Base-by-base conservation (phyloP, 371 early-diverging fungal genomes). In the Mucor saturninus region DNA sequence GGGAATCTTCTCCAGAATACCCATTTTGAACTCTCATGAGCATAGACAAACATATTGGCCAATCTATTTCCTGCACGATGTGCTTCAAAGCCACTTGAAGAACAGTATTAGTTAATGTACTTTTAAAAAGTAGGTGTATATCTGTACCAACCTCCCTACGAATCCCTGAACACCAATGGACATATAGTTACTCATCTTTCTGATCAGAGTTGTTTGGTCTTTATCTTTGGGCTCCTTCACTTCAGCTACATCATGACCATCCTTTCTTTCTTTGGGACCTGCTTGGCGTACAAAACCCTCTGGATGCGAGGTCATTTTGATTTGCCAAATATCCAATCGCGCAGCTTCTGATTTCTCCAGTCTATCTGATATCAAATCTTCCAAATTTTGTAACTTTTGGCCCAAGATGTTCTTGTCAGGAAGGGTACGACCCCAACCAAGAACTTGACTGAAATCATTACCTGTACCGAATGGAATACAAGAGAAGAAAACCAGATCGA, bases 381-480 rank as follows among this genome's bases (percentile, higher is more conserved):
- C 83, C 14, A 88, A 67, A 38, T 73, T 61, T 10, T 64, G 32
- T 50, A 86, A 63, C 60, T 77, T 73, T 14, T 65, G 69, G 21
- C 85, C 86, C 9, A 83, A 72, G 1, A 81, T 75, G 30, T 83
- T 78, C 30, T 76, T 76, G 0, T 81, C 67, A 28, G 64, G 64
- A 9, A 83, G 74, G n/a, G 86, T 85, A 38, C 88, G 84, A 3
- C 86, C 88, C 88, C 88, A 88, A 11, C 88, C 88, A 6, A 88
- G 66, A 13, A 85, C 86, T 50, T 88, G 86, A 40, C 83, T 76
- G 55, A 88, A 83, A 61, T 88, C 88, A 64, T 88, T 88, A 40
- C 88, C 88, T 2, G 88, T 88, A 50, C 88, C 88, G 60, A 88
- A 88, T 2, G 88, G 88, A 46, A 86, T 86, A 73, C 86, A 83